Evolutionary conservation across 192 early-diverging fungal genomes (phyloP), one percentile per base, ranked within the genome.

Genomic region (Chytriomyces sp.): DNA sequence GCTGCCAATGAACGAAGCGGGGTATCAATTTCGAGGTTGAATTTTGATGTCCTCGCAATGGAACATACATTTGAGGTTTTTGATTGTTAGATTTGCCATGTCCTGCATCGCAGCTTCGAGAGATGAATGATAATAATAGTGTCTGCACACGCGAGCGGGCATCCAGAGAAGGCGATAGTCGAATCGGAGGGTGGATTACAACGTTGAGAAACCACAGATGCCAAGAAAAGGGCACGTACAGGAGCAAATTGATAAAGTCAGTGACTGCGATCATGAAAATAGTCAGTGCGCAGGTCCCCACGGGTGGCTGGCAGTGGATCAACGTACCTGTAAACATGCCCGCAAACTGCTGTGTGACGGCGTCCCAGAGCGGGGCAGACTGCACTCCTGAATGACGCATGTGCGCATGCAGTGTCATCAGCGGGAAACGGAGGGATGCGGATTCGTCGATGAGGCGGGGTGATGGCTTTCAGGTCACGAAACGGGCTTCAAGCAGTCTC

Each of bases 241-340:
- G 88, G 32, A 98, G 93, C 71, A 98, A 78, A 76, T 95, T 91
- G 44, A 98, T 93, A 76, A 98, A 93, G 75, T 98, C 96, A 0
- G 94, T 92, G 7, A 96, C 95, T 80, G n/a, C n/a, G n/a, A n/a
- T n/a, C n/a, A n/a, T 41, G 30, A 52, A 37, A 59, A 78, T 28
- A 38, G 1, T 28, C 31, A 73, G 39, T 55, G 30, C 32, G 36
- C 8, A 26, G 12, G 8, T 36, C 6, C 17, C 39, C 39, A 17
- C n/a, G n/a, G n/a, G 44, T n/a, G 17, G 12, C 14, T 32, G 10
- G 14, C 31, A 14, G 36, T 63, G 36, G 3, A 10, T 17, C 0
- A 3, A 72, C 74, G 31, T 38, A 82, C 84, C 83, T 19, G 95
- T 96, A 77, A 98, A 82, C 94, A 98, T 96, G 54, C 96, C 96